Evolutionary conservation across 805 yeast species (phyloP).

Genomic region (Candida awuae): DNA sequence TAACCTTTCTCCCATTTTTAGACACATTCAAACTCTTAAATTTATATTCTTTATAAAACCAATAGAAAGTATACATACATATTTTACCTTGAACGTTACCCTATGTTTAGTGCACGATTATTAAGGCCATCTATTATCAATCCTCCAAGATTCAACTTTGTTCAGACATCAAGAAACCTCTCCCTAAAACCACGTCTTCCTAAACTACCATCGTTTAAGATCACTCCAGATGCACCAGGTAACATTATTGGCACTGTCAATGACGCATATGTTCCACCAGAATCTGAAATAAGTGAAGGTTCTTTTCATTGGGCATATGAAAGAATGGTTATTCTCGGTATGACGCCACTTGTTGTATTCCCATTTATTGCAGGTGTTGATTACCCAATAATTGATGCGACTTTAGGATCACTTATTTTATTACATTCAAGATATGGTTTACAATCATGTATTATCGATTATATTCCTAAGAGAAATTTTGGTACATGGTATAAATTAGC

Average conservation of each 20-base stretch:
- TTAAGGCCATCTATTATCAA: slow-evolving; percentile 6
- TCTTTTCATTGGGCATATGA: slow-evolving; percentile 94
- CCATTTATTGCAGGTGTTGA: slow-evolving; percentile 74
- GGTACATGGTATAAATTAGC: slow-evolving; percentile 70
- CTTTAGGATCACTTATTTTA: slow-evolving; percentile 55
- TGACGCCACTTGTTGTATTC: slow-evolving; percentile 68
- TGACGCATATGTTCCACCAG: slow-evolving; percentile 72
- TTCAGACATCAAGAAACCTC: slow-evolving; percentile 5
- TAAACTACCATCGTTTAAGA: slow-evolving; percentile 32
- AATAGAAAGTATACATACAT: no score
- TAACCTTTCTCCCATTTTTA: no score
- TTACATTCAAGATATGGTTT: slow-evolving; percentile 82
- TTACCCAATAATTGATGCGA: slow-evolving; percentile 64
- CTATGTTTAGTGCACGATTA: slow-evolving; percentile 6
- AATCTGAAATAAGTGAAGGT: slow-evolving; percentile 59
- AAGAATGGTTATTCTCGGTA: slow-evolving; percentile 55
- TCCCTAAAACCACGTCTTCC: slow-evolving; percentile 22
- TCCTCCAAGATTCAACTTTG: background rate
- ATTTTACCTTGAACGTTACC: no score
- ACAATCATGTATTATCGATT: slow-evolving; percentile 86
- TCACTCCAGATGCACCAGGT: slow-evolving; percentile 81
- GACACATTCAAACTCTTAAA: no score
- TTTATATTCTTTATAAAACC: no score
- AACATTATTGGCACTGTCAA: slow-evolving; percentile 87
- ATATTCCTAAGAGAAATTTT: slow-evolving; percentile 80